Conservation (phyloP, 495 filamentous ascomycete species). For the Cenococcum geophilum region DNA sequence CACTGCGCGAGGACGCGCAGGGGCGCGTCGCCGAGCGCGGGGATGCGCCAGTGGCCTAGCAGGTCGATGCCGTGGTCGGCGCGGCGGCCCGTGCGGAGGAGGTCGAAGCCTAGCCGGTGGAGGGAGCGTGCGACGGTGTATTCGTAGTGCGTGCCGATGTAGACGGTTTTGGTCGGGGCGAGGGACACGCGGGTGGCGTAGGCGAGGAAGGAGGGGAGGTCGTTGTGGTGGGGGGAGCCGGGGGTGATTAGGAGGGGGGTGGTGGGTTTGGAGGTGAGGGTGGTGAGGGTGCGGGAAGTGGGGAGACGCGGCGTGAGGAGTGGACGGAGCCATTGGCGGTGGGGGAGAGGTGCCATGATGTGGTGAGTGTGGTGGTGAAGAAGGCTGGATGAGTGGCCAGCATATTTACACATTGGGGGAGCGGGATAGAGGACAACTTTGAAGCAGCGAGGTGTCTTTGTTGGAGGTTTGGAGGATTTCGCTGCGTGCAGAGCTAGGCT, state of each 20-base stretch:
- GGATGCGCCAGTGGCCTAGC: constrained; percentile 69
- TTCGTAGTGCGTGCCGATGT: constrained; percentile 64
- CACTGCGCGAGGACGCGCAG: constrained; percentile 73
- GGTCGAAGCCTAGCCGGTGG: constrained; percentile 53
- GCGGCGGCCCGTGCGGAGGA: constrained; percentile 66
- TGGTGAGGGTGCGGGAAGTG: background rate
- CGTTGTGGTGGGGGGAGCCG: constrained; percentile 48
- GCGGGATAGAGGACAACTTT: too few species aligned
- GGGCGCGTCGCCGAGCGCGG: constrained; percentile 41
- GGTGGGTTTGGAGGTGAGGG: too few species aligned
- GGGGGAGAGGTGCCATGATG: constrained; percentile 1
- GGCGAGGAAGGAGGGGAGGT: constrained; percentile 63
- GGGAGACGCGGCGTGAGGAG: constrained; percentile 3
- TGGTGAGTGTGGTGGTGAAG: background rate
- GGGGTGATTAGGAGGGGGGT: too few species aligned
- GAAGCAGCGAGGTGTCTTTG: too few species aligned
- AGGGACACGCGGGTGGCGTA: constrained; percentile 59
- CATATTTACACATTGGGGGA: constrained; percentile 13
- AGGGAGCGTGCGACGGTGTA: constrained; percentile 68
- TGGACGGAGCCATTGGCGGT: background rate
- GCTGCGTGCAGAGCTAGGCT: too few species aligned
- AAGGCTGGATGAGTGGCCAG: background rate
- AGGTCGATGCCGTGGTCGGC: constrained; percentile 81
- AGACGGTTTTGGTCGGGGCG: constrained; percentile 47
- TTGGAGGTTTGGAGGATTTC: too few species aligned